Evolutionary conservation across 768 basidiomycete species (phyloP).

Genomic region (Dictyophora rubrovolvata): DNA sequence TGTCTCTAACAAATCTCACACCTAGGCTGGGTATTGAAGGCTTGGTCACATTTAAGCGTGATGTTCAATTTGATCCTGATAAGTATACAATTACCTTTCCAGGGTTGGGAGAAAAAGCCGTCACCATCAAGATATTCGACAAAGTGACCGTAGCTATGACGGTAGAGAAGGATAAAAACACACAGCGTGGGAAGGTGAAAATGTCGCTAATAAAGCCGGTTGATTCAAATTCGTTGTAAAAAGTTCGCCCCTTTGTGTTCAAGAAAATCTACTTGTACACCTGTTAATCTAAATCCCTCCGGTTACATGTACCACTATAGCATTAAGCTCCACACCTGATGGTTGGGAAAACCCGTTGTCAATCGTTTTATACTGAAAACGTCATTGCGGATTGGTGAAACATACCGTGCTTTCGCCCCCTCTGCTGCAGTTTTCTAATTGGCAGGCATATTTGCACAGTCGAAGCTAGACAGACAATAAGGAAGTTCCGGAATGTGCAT

Average conservation of each 20-base stretch:
- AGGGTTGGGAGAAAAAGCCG: slow-evolving; percentile 26
- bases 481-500: too few species aligned
- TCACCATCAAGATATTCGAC: slow-evolving; percentile 81
- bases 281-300: too few species aligned
- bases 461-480: too few species aligned
- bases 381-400: too few species aligned
- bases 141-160: slow-evolving; percentile 84
- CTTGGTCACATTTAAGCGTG: slow-evolving; percentile 85
- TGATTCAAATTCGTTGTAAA: slow-evolving; percentile 39
- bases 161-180: slow-evolving; percentile 92
- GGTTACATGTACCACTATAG: too few species aligned
- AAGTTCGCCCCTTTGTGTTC: background rate
- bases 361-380: too few species aligned
- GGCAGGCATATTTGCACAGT: too few species aligned
- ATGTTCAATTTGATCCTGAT: slow-evolving; percentile 84
- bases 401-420: too few species aligned
- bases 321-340: too few species aligned
- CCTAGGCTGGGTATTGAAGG: slow-evolving; percentile 87
- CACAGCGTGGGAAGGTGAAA: slow-evolving; percentile 81
- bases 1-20: background rate
- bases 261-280: background rate
- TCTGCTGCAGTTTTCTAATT: too few species aligned
- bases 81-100: slow-evolving; percentile 77
- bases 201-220: slow-evolving; percentile 67
- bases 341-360: too few species aligned